phyloP scores from a whole-genome alignment of 1,139 yeast genomes.

The Ashbya aceris region DNA sequence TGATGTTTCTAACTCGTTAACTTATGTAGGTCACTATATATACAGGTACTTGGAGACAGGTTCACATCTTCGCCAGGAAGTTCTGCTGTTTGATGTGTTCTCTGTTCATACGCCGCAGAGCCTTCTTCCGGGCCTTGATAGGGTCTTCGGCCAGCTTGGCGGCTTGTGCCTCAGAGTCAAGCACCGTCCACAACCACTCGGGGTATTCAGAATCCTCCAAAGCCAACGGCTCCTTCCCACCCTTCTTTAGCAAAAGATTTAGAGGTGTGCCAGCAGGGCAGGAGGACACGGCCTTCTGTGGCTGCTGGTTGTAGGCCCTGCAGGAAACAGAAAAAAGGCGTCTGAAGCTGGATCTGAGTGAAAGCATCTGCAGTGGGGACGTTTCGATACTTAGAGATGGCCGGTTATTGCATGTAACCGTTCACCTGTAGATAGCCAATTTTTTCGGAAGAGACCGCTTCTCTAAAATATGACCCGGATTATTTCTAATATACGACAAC shows the following conservation, averaged over 20 bases:
- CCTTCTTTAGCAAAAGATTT: slow-evolving; percentile 66
- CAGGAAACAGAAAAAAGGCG: not conserved
- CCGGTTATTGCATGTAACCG: no score
- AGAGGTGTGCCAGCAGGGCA: slow-evolving; percentile 71
- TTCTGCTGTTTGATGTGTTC: slow-evolving; percentile 68
- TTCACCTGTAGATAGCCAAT: no score
- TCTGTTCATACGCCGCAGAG: slow-evolving; percentile 59
- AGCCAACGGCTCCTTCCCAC: slow-evolving; percentile 86
- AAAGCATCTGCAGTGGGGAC: no score
- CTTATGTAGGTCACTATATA: slow-evolving; percentile 1
- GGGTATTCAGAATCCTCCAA: slow-evolving; percentile 84
- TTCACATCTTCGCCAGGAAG: slow-evolving; percentile 38
- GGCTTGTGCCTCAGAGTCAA: slow-evolving; percentile 38
- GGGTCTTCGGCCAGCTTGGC: slow-evolving; percentile 50
- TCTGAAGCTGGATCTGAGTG: no score
- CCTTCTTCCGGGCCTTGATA: slow-evolving; percentile 58
- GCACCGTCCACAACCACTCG: slow-evolving; percentile 87
- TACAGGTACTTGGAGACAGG: slow-evolving; percentile 1
- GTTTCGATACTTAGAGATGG: no score
- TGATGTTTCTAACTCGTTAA: no score
- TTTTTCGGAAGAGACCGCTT: no score
- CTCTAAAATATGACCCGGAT: no score
- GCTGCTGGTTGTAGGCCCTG: not conserved
- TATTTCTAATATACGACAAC: no score
- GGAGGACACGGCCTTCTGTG: slow-evolving; percentile 30